phyloP scores from a whole-genome alignment of 805 yeast species.

The Lipomyces oligophaga region DNA sequence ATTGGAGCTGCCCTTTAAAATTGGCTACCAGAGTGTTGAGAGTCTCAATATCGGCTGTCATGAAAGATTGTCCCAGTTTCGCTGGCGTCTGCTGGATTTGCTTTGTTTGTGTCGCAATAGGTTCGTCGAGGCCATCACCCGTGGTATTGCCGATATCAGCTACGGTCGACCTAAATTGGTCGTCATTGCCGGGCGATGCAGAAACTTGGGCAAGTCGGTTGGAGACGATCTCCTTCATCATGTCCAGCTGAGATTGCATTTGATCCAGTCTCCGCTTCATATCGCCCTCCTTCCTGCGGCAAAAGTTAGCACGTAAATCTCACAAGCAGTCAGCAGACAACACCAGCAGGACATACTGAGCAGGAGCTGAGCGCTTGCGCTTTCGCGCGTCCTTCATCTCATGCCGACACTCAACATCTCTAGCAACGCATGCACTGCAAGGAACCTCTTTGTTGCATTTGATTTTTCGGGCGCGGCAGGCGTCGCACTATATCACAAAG shows the following conservation, averaged over 20 bases:
- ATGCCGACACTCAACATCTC: slow-evolving; percentile 4
- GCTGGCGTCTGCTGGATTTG: too few relatives aligned
- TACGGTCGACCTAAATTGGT: not conserved
- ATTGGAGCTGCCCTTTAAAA: slow-evolving; percentile 13
- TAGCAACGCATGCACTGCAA: slow-evolving; percentile 6
- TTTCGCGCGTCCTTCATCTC: slow-evolving; percentile 17
- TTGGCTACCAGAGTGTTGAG: slow-evolving; percentile 10
- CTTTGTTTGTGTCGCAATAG: too few relatives aligned
- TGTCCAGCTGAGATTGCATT: slow-evolving; percentile 20
- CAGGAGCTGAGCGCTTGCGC: slow-evolving; percentile 4
- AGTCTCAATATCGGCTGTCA: not conserved
- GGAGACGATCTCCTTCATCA: not conserved
- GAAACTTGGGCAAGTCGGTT: not conserved
- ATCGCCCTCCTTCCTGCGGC: slow-evolving; percentile 1
- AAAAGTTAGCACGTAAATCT: too few relatives aligned
- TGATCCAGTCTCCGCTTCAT: slow-evolving; percentile 8
- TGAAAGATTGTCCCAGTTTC: too few relatives aligned
- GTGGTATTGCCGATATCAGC: not conserved
- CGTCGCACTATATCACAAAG: too few relatives aligned
- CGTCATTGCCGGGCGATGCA: not conserved
- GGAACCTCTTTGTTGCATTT: too few relatives aligned
- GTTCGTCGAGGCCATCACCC: too few relatives aligned
- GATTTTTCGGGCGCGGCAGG: too few relatives aligned
- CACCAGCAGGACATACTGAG: not conserved
- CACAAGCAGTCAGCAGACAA: not conserved